phyloP scores from a whole-genome alignment of 768 basidiomycete genomes.

The Amanita exitialis region DNA sequence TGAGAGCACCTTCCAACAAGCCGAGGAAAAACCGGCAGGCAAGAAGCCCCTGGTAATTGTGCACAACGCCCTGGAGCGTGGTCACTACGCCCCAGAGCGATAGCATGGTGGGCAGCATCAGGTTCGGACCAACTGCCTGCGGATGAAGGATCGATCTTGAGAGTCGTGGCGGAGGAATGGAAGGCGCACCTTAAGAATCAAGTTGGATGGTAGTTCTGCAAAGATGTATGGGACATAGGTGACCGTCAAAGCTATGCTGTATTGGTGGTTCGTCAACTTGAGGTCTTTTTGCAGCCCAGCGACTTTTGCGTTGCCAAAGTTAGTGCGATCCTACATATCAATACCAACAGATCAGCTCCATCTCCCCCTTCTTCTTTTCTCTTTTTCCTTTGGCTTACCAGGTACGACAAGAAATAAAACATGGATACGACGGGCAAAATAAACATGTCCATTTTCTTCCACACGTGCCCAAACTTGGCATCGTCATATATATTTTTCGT shows the following conservation, averaged over 20 bases:
- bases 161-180: not conserved
- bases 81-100: conserved; percentile 61
- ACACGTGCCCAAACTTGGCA: conserved; percentile 25
- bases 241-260: conserved; percentile 38
- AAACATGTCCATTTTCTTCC: conserved; percentile 39
- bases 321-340: conserved; percentile 34
- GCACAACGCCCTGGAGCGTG: conserved; percentile 50
- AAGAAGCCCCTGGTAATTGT: conserved; percentile 31
- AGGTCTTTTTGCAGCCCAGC: conserved; percentile 50
- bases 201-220: conserved; percentile 52
- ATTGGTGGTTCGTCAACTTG: conserved; percentile 37
- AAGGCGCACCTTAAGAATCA: conserved; percentile 37
- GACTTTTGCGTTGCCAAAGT: conserved; percentile 50
- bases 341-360: not conserved
- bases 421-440: conserved; percentile 38
- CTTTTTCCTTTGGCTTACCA: conserved; percentile 23
- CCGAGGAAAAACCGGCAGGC: conserved; percentile 43
- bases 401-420: conserved; percentile 42
- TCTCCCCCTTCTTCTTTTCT: not conserved
- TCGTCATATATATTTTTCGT: conserved; percentile 12
- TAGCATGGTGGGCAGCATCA: conserved; percentile 51
- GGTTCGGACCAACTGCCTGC: conserved; percentile 43
- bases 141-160: not conserved
- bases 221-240: conserved; percentile 45
- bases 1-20: conserved; percentile 31